Base-by-base conservation (phyloP, 352 stramenopile species). In the Phytopythium vexans region DNA sequence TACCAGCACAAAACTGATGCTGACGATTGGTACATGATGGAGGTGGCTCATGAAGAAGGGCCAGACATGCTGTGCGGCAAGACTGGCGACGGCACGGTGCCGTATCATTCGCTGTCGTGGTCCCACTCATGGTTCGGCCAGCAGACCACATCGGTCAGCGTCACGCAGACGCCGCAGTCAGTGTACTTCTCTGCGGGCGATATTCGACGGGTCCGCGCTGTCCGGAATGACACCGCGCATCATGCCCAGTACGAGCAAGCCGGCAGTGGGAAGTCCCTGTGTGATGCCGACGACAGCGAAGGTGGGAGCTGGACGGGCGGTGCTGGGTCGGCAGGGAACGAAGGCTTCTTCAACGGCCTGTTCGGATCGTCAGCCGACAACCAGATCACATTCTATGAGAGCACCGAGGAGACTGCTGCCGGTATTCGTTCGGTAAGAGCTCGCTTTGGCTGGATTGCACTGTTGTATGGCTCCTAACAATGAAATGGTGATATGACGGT, bases 71-170 rank as follows among this genome's bases (percentile, higher is more conserved):
- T 77, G 9, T 93, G 82, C 64, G 70, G 64, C 52, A 89, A 89
- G 56, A 91, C 79, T 3, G 80, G 82, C 11, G 82, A 93, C 42
- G 77, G 66, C 52, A 93, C 82, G 4, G 80, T 89, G 16, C 62
- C 76, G 10, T 93, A 93, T 46, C 80, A 93, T 64, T 93, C 82
- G 31, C 64, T 93, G 10, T 88, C 82, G 7, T 91, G 70, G 72
- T 77, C 78, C 0, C 82, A 93, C 60, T 86, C 77, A 11, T 93
- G 82, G 82, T 68, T 93, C 6, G 80, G 78, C 8, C 54, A 65
- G 3, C 56, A 61, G 12, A 70, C 68, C 0, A 66, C 64, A 10
- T 56, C 60, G 3, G 78, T 92, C 6, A 72, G 81, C 16, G 70
- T 92, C n/a, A 92, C 77, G n/a, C 72, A 86, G 39, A 73, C 72